phyloP scores from a whole-genome alignment of 768 basidiomycete genomes.

The Polyporus arcularius region DNA sequence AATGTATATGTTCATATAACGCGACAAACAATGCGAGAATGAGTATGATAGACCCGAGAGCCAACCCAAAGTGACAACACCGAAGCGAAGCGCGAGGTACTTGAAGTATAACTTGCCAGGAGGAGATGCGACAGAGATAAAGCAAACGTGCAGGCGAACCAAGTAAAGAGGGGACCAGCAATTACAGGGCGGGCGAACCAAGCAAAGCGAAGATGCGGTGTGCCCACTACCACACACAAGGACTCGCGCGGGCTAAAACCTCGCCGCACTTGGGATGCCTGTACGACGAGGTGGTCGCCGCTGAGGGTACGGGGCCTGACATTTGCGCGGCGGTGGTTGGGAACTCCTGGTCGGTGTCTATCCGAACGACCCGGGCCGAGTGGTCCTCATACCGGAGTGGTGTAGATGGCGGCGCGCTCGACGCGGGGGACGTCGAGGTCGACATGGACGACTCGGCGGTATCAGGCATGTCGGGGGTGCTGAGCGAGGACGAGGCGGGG shows the following conservation, averaged over 20 bases:
- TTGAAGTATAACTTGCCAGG: not conserved
- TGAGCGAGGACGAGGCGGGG: conserved; percentile 19
- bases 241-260: conserved; percentile 17
- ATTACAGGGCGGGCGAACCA: no score
- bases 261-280: conserved; percentile 9
- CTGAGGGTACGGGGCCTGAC: not conserved
- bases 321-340: not conserved
- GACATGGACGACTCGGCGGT: conserved; percentile 34
- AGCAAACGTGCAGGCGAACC: not conserved
- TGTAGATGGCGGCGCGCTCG: conserved; percentile 32
- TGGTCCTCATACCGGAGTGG: conserved; percentile 29
- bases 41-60: not conserved
- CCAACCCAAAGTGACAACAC: no score
- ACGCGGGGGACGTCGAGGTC: conserved; percentile 32
- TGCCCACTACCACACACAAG: conserved; percentile 20
- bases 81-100: not conserved
- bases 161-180: no score
- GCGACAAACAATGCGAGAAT: not conserved
- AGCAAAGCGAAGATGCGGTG: not conserved
- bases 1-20: no score
- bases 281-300: not conserved
- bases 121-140: no score
- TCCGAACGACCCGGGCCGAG: conserved; percentile 23
- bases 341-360: conserved; percentile 5
- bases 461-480: conserved; percentile 26